phyloP scores from a whole-genome alignment of 2,329 filamentous ascomycete species.

The Paecilomyces variotii region DNA sequence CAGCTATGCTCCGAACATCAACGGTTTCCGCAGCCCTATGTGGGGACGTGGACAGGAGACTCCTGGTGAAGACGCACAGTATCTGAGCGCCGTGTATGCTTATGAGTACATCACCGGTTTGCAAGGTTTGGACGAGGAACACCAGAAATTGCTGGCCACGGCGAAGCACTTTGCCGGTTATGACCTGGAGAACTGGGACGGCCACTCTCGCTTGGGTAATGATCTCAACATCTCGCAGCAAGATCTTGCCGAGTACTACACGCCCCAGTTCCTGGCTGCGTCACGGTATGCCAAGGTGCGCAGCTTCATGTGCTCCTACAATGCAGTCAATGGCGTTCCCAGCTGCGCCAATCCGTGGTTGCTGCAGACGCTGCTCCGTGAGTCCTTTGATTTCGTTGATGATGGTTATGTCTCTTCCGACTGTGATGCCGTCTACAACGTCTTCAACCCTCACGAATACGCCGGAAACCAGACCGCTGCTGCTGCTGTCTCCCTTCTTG shows the following conservation, averaged over 20 bases:
- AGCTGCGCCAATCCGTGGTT: conserved; percentile 57
- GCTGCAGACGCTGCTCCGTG: conserved; percentile 54
- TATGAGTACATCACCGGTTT: conserved; percentile 47
- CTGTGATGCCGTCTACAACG: conserved; percentile 55
- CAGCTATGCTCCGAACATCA: conserved; percentile 55
- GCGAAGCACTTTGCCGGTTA: conserved; percentile 55
- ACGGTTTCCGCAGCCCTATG: conserved; percentile 55
- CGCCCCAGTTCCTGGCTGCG: conserved; percentile 58
- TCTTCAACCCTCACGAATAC: conserved; percentile 49
- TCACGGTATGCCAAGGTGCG: conserved; percentile 49
- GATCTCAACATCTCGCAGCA: conserved; percentile 50
- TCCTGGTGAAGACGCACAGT: conserved; percentile 49
- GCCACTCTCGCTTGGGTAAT: conserved; percentile 42
- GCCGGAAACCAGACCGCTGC: conserved; percentile 36
- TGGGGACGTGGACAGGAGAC: conserved; percentile 57
- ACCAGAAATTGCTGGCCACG: conserved; percentile 41
- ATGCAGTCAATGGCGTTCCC: conserved; percentile 58
- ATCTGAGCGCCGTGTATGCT: conserved; percentile 42
- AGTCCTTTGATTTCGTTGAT: conserved; percentile 57
- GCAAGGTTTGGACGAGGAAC: conserved; percentile 37
- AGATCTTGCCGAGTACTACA: conserved; percentile 61
- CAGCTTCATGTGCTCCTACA: conserved; percentile 57
- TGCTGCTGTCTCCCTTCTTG: conserved; percentile 41
- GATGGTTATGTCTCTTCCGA: conserved; percentile 57
- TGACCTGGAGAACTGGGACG: conserved; percentile 45